phyloP scores from a whole-genome alignment of 768 basidiomycete genomes.

The Leucocoprinus leucothites region DNA sequence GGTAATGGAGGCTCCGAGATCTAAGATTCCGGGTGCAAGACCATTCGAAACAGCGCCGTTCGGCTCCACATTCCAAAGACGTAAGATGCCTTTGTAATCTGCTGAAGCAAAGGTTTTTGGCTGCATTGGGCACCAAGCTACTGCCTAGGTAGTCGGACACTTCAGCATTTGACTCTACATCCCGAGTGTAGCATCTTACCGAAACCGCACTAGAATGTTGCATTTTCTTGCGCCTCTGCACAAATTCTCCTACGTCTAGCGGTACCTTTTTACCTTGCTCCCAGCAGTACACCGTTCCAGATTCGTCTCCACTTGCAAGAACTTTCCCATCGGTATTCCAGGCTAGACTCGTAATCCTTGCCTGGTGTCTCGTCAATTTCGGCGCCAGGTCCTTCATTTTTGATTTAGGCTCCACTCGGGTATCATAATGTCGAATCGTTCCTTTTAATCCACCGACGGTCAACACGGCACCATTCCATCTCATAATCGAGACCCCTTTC shows the following conservation, averaged over 20 bases:
- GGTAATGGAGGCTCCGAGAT: conserved; percentile 58
- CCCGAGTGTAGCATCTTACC: not conserved
- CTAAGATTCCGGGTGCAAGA: conserved; percentile 39
- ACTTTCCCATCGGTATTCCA: conserved; percentile 69
- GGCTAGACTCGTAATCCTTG: conserved; percentile 57
- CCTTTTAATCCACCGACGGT: conserved; percentile 15
- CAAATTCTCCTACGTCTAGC: conserved; percentile 52
- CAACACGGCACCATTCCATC: conserved; percentile 53
- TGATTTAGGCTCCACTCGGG: conserved; percentile 46
- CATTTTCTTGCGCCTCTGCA: conserved; percentile 58
- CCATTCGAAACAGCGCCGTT: conserved; percentile 34
- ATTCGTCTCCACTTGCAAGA: conserved; percentile 75
- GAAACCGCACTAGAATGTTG: conserved; percentile 52
- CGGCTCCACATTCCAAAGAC: conserved; percentile 52
- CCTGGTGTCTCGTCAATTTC: conserved; percentile 66
- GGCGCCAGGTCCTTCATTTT: conserved; percentile 60
- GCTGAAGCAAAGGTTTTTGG: conserved; percentile 76
- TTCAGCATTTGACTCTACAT: not conserved
- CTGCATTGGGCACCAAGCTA: conserved; percentile 92
- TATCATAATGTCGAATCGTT: conserved; percentile 74
- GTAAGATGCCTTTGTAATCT: conserved; percentile 53
- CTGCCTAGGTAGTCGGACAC: conserved; percentile 43
- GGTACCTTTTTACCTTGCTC: conserved; percentile 53
- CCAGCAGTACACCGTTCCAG: conserved; percentile 77
- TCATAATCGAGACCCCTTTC: conserved; percentile 57